These are phyloP conservation scores for Malus asiatica DNA, from an alignment of 306 rosid genomes.

Conservation along the genomic window DNA sequence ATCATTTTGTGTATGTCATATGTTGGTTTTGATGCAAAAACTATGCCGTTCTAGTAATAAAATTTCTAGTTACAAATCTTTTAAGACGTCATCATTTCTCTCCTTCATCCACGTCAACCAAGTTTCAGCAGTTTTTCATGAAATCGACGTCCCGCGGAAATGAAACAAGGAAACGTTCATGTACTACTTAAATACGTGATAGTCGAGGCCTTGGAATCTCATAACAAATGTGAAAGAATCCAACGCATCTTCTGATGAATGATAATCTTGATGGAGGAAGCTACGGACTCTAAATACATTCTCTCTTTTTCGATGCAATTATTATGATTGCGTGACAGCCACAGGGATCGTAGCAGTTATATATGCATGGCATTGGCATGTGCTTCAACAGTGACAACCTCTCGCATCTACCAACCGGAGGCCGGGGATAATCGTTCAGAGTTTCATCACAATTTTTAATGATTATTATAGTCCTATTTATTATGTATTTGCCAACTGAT, in stretches of 20 bases:
- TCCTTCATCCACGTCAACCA: neutral
- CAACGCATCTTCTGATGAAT: neutral
- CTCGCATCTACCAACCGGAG: conserved; percentile 36
- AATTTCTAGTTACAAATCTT: too few species aligned
- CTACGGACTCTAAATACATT: neutral
- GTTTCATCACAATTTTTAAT: conserved; percentile 5
- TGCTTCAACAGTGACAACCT: conserved; percentile 42
- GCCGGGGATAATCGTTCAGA: conserved; percentile 27
- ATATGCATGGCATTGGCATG: conserved; percentile 43
- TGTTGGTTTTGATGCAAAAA: too few species aligned
- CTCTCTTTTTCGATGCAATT: neutral
- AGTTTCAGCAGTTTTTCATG: neutral
- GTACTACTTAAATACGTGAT: too few species aligned
- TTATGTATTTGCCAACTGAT: neutral
- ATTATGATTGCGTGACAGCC: conserved; percentile 39
- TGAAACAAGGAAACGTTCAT: neutral
- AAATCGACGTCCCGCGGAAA: neutral
- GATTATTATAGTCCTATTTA: conserved; percentile 8
- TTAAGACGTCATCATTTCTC: too few species aligned
- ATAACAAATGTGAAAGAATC: neutral
- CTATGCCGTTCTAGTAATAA: too few species aligned
- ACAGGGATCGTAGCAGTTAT: conserved; percentile 26
- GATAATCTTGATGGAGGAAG: neutral
- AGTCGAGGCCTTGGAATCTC: too few species aligned
- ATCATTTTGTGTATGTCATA: neutral